phyloP scores from a whole-genome alignment of 2,329 filamentous ascomycete species.

The Cyphellophora attinorum region DNA sequence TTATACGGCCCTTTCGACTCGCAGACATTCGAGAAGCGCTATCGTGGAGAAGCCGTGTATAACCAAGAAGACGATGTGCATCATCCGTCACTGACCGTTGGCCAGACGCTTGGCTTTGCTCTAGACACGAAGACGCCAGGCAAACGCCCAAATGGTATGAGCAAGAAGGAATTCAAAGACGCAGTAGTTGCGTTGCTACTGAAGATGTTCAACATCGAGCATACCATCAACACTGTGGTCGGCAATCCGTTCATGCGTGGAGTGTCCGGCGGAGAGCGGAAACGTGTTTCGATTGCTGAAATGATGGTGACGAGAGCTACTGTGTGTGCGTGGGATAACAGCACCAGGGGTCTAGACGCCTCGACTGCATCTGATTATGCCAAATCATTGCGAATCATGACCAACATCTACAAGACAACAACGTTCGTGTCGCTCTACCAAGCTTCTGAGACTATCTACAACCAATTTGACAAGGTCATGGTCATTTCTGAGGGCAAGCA shows the following conservation, averaged over 20 bases:
- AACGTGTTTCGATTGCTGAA: conserved; percentile 54
- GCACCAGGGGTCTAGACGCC: conserved; percentile 58
- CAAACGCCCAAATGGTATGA: conserved; percentile 65
- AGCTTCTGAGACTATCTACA: conserved; percentile 72
- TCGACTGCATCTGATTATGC: conserved; percentile 58
- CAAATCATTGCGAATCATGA: conserved; percentile 67
- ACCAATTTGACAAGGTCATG: conserved; percentile 73
- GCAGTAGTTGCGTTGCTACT: conserved; percentile 64
- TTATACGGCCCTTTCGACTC: conserved; percentile 48
- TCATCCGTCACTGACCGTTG: conserved; percentile 68
- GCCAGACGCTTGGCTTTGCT: conserved; percentile 65
- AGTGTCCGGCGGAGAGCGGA: conserved; percentile 52
- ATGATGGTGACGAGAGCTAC: conserved; percentile 68
- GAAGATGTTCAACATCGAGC: conserved; percentile 52
- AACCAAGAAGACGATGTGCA: conserved; percentile 71
- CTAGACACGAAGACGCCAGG: conserved; percentile 73
- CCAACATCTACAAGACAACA: conserved; percentile 72
- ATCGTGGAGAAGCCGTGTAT: conserved; percentile 48
- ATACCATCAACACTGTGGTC: conserved; percentile 44
- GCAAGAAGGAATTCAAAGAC: conserved; percentile 65
- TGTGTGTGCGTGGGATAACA: conserved; percentile 68
- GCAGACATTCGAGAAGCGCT: conserved; percentile 45
- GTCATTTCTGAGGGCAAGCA: conserved; percentile 68
- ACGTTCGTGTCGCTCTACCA: conserved; percentile 84
- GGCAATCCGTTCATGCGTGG: conserved; percentile 46